Conservation (phyloP, 202 grass and related monocot genomes). For the Carex sylvatica region DNA sequence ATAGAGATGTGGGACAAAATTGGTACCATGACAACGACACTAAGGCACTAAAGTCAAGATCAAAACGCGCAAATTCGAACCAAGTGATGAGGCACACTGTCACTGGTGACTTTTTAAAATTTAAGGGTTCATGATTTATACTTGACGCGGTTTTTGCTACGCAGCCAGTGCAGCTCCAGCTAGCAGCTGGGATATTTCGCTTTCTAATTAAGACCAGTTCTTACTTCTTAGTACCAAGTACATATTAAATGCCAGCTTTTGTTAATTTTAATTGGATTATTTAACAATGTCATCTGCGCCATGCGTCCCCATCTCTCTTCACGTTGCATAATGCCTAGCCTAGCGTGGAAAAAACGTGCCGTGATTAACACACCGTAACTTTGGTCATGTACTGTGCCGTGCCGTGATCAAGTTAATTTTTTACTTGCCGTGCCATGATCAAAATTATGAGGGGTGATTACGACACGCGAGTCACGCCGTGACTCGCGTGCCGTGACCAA, state of each 20-base stretch:
- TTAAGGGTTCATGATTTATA: constrained; percentile 26
- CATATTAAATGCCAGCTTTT: neutral
- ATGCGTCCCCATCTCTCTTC: neutral
- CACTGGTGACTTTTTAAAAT: constrained; percentile 11
- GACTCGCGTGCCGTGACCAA: too few relatives aligned
- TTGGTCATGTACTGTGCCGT: too few relatives aligned
- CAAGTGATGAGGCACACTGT: constrained; percentile 13
- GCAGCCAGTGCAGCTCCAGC: constrained; percentile 42
- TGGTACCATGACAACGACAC: constrained; percentile 23
- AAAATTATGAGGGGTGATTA: too few relatives aligned
- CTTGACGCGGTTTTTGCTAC: constrained; percentile 26
- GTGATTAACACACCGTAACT: too few relatives aligned
- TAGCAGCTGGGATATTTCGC: constrained; percentile 9
- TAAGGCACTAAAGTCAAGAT: constrained; percentile 44
- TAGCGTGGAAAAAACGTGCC: too few relatives aligned
- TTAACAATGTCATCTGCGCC: neutral
- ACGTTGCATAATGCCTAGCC: neutral
- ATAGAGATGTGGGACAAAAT: neutral
- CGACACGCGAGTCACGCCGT: too few relatives aligned
- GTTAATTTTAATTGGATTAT: neutral
- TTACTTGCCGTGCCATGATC: too few relatives aligned
- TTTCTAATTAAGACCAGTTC: neutral
- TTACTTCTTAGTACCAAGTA: neutral
- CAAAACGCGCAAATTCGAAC: constrained; percentile 25
- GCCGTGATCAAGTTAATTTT: too few relatives aligned